These are phyloP conservation scores for Leptosphaerulina australis DNA, from an alignment of 2,329 filamentous ascomycete genomes.

Conservation along the genomic window DNA sequence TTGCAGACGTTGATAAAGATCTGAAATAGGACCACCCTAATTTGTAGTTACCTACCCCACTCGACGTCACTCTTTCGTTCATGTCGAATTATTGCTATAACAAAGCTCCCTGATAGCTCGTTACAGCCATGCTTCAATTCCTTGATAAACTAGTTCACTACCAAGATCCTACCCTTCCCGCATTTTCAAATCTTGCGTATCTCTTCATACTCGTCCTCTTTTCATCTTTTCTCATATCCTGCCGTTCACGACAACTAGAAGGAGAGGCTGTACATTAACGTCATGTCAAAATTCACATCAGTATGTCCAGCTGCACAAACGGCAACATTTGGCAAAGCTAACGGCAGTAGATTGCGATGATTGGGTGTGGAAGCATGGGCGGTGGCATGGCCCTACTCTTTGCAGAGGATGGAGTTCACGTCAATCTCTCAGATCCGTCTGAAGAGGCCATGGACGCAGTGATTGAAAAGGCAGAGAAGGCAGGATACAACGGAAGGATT, in stretches of 20 bases:
- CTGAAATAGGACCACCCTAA: conserved; percentile 13
- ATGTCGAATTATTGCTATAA: conserved; percentile 1
- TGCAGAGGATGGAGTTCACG: conserved; percentile 61
- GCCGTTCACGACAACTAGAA: conserved; percentile 26
- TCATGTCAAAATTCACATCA: conserved; percentile 33
- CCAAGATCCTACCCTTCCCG: conserved; percentile 39
- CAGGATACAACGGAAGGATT: conserved; percentile 47
- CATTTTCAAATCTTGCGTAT: conserved; percentile 38
- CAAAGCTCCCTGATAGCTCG: conserved; percentile 2
- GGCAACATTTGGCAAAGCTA: conserved; percentile 1
- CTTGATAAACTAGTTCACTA: conserved; percentile 39
- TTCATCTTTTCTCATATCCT: conserved; percentile 33
- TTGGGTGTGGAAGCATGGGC: conserved; percentile 66
- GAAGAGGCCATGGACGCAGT: conserved; percentile 56
- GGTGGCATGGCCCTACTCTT: conserved; percentile 64
- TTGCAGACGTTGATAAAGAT: background rate
- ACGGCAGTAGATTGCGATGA: conserved; percentile 59
- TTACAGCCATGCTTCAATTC: conserved; percentile 31
- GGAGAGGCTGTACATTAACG: conserved; percentile 17
- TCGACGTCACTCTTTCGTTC: conserved; percentile 20
- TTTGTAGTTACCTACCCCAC: conserved; percentile 11
- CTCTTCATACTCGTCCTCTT: conserved; percentile 39
- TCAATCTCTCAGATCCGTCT: conserved; percentile 62
- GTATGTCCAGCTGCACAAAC: conserved; percentile 19
- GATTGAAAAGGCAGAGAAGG: conserved; percentile 50